Base-by-base conservation (phyloP, 2,329 filamentous ascomycete species). In the Cercospora beticola region DNA sequence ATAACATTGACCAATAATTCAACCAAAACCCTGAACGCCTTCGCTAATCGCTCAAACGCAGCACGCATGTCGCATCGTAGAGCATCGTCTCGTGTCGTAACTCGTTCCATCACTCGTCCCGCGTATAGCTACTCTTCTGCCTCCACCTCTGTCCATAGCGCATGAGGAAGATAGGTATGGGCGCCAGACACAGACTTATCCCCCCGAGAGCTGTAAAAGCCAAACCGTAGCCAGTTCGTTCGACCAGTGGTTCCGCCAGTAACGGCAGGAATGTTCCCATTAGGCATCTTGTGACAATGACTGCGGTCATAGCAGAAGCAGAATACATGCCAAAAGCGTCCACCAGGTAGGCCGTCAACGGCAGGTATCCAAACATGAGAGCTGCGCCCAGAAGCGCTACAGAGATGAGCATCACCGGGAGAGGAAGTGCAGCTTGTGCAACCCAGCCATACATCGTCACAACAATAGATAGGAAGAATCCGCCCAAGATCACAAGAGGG, bases 371-470 rank as follows among this genome's bases (percentile, higher is more conserved):
- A 4, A 83, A 70, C 68, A 83, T 86, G 56, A 67, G 76, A 23
- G 85, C 85, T 1, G 80, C 81, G 7, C 82, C 82, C 65, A 87
- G 83, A 0, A 88, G 71, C 0, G 77, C 78, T 0, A 85, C 83
- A 0, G 86, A 85, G 52, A 87, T 83, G 65, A 88, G 84, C 0
- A 86, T 85, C 62, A 83, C 79, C 52, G 87, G 85, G 83, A 86
- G 87, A 71, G 87, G 85, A 0, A 80, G 72, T 36, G 79, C 77
- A 1, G 78, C 78, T 64, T 87, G 80, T 0, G 85, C 85, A 0
- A 81, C 81, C 86, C 86, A 88, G 46, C 86, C 87, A 71, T 88
- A 89, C 74, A 85, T 82, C 70, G 87, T 86, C 1, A 89, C 76
- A 0, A 86, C 85, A 0, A 81, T 71, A 0, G 87, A 86, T 0